Evolutionary conservation across 2,329 filamentous ascomycete genomes (phyloP).

Genomic region (Neofusicoccum umdonicola): DNA sequence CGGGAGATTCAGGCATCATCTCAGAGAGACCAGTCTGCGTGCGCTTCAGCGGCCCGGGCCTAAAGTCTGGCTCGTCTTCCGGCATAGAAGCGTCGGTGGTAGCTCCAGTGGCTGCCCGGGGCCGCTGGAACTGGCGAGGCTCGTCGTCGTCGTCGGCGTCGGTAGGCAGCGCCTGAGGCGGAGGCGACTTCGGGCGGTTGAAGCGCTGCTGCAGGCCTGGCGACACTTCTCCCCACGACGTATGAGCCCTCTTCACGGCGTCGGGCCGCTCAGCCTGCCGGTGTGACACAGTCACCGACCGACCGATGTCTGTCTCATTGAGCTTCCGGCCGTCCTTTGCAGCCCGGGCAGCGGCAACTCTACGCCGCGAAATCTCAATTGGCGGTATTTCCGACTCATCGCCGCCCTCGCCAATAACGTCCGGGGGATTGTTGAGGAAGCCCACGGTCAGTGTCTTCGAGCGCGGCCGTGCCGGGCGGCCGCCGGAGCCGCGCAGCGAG

Average conservation of each 20-base stretch:
- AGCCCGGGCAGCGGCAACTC: conserved; percentile 4
- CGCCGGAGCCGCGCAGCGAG: conserved; percentile 31
- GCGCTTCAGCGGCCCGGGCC: conserved; percentile 52
- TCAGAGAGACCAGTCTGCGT: conserved; percentile 55
- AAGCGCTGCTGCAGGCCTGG: conserved; percentile 31
- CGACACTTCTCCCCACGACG: conserved; percentile 35
- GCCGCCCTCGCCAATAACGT: conserved; percentile 86
- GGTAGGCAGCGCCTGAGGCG: conserved; percentile 6
- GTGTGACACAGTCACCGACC: conserved; percentile 13
- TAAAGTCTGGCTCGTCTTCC: conserved; percentile 28
- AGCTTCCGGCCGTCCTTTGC: conserved; percentile 11
- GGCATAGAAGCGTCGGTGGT: conserved; percentile 25
- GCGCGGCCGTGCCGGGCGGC: conserved; percentile 37
- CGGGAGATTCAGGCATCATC: conserved; percentile 21
- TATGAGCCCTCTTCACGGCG: conserved; percentile 30
- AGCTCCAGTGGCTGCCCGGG: conserved; percentile 26
- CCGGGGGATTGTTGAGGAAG: conserved; percentile 70
- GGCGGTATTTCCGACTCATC: conserved; percentile 76
- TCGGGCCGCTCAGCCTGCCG: conserved; percentile 3
- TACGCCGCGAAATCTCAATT: conserved; percentile 62
- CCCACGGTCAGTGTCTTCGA: conserved; percentile 71
- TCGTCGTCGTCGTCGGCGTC: conserved; percentile 3
- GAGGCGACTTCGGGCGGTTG: conserved; percentile 14
- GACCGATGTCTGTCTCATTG: conserved; percentile 16
- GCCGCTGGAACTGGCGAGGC: conserved; percentile 18